Conservation (phyloP, 75 land plant species). For the Azolla pinnata region DNA sequence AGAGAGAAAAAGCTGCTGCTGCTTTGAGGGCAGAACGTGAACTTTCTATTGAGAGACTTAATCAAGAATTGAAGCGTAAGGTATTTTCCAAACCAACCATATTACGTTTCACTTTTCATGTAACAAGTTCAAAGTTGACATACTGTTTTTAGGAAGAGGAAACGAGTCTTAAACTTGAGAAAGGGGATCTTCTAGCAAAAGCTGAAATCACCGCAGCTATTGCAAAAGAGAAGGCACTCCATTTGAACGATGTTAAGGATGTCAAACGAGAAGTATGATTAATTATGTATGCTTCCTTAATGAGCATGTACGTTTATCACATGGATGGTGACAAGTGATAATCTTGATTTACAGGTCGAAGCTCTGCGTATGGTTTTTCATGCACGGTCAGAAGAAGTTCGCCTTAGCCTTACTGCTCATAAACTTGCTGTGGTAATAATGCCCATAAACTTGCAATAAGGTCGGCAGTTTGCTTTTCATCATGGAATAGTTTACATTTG, state of each 20-base stretch:
- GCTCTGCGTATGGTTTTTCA: conserved; percentile 78
- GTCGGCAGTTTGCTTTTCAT: no score
- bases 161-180: conserved; percentile 38
- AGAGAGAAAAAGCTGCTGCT: conserved; percentile 56
- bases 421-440: conserved; percentile 97
- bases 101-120: no score
- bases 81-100: conserved; percentile 24
- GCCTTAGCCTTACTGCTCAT: conserved; percentile 65
- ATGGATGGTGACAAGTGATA: neutral
- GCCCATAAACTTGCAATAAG: no score
- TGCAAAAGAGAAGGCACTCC: conserved; percentile 65
- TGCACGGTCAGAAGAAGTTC: conserved; percentile 78
- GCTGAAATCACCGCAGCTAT: conserved; percentile 75
- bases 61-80: conserved; percentile 60
- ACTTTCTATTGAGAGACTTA: conserved; percentile 51
- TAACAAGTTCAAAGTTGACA: neutral
- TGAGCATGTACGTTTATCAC: neutral
- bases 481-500: no score
- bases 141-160: conserved; percentile 51
- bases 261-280: conserved; percentile 64
- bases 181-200: conserved; percentile 59
- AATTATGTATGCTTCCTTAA: no score
- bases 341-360: conserved; percentile 46
- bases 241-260: conserved; percentile 61
- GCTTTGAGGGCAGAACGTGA: conserved; percentile 56